A percentile compares a stretch with the other conserved stretches of the same genome.
Conservation (phyloP, 148 eudicot genomes). For the Rhododendron molle region DNA sequence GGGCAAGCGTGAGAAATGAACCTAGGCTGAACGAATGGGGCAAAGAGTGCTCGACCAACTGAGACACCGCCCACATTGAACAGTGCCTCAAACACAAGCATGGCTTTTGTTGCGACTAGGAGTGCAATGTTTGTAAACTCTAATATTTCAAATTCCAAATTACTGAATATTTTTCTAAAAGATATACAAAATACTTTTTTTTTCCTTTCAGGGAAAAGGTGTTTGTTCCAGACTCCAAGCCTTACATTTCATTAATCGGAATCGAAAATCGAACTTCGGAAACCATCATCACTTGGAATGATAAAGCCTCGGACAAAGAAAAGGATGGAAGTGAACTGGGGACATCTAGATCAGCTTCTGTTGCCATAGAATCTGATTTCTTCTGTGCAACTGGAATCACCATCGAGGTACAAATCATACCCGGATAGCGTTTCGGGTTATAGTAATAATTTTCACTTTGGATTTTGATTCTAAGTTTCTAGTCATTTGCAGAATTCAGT, state of each 20-base stretch:
- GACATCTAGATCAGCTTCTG: constrained; percentile 72
- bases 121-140: not conserved
- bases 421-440: not conserved
- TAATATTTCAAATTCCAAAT: not conserved
- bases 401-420: constrained; percentile 44
- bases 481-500: constrained; percentile 53
- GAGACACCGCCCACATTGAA: no score
- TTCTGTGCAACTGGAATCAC: constrained; percentile 82
- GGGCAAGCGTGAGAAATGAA: no score
- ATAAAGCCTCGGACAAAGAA: constrained; percentile 58
- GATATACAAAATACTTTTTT: not conserved
- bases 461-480: not conserved
- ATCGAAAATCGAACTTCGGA: constrained; percentile 24
- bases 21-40: no score
- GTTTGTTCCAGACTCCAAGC: constrained; percentile 52
- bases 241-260: constrained; percentile 82
- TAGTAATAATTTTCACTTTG: not conserved
- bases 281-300: constrained; percentile 74
- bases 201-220: constrained; percentile 67
- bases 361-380: constrained; percentile 65
- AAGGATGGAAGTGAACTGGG: constrained; percentile 46
- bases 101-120: not conserved
- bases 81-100: not conserved
- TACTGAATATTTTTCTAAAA: not conserved
- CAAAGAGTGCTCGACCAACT: no score